Percentiles rank a stretch among this genome's conserved stretches.
Conservation (phyloP, 768 basidiomycete species). For the Kwoniella dendrophila region DNA sequence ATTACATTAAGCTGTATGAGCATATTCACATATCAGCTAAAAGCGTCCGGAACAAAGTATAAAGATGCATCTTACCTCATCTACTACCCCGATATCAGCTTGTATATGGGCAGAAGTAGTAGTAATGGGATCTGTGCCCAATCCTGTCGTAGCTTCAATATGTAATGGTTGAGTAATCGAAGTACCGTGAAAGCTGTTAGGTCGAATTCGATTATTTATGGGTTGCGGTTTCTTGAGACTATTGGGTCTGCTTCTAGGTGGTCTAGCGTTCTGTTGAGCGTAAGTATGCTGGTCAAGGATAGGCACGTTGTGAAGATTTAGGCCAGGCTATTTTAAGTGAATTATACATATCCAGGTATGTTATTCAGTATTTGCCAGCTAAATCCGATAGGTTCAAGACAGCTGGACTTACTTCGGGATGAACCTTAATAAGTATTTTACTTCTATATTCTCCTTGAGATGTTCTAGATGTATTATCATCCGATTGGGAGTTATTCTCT, state of each 20-base stretch:
- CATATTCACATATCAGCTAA: neutral
- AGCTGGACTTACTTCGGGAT: no score
- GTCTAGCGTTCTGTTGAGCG: neutral
- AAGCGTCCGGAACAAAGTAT: neutral
- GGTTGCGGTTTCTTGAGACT: conserved; percentile 17
- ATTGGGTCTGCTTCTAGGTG: conserved; percentile 20
- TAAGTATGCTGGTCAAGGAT: neutral
- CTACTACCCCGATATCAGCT: no score
- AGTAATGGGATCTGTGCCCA: conserved; percentile 10
- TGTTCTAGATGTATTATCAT: neutral
- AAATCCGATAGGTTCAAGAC: no score
- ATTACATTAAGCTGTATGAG: neutral
- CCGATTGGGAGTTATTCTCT: neutral
- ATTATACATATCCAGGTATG: no score
- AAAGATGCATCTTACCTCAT: no score
- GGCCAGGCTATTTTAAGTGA: neutral
- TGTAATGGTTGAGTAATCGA: neutral
- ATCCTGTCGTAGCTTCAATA: neutral
- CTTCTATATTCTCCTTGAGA: neutral
- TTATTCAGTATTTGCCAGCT: no score
- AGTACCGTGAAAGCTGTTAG: conserved; percentile 31
- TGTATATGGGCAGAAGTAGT: conserved; percentile 1
- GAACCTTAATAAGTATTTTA: neutral
- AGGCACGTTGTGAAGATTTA: conserved; percentile 6
- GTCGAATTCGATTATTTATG: conserved; percentile 14